Conservation (phyloP, 768 basidiomycete genomes). For the Lactarius psammicola region DNA sequence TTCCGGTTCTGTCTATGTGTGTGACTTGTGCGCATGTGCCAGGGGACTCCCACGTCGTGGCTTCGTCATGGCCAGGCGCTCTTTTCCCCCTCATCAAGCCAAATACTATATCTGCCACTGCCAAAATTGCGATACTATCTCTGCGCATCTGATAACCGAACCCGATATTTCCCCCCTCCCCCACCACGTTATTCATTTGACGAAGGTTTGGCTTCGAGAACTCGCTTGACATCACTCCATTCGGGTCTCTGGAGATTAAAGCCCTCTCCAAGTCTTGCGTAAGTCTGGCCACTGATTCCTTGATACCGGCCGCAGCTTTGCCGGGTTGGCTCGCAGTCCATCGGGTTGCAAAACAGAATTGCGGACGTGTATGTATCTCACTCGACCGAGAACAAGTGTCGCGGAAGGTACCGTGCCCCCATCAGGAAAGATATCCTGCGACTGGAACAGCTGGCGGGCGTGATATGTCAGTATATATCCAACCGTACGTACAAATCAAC, state of each 20-base stretch:
- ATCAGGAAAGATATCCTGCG: slow-evolving; percentile 47
- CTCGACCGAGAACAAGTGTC: slow-evolving; percentile 51
- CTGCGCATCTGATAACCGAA: slow-evolving; percentile 20
- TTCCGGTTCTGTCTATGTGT: slow-evolving; percentile 19
- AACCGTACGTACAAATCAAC: background rate
- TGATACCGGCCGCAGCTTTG: slow-evolving; percentile 48
- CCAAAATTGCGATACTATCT: slow-evolving; percentile 22
- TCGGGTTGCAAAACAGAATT: slow-evolving; percentile 47
- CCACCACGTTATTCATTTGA: slow-evolving; percentile 10
- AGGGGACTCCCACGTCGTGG: slow-evolving; percentile 23
- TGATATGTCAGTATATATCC: slow-evolving; percentile 31
- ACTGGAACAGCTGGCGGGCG: slow-evolving; percentile 47
- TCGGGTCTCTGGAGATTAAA: slow-evolving; percentile 47
- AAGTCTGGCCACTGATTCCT: slow-evolving; percentile 57
- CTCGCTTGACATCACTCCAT: slow-evolving; percentile 42
- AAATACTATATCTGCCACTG: slow-evolving; percentile 11
- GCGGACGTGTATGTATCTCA: slow-evolving; percentile 54
- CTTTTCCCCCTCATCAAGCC: slow-evolving; percentile 17
- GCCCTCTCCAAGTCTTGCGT: slow-evolving; percentile 47
- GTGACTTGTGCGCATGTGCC: slow-evolving; percentile 21
- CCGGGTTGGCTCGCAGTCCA: slow-evolving; percentile 45
- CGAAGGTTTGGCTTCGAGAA: slow-evolving; percentile 14
- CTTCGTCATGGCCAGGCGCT: slow-evolving; percentile 19
- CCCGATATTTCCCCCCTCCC: slow-evolving; percentile 2
- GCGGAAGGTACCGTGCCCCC: slow-evolving; percentile 40